These are phyloP conservation scores for Calonectria fujianensis DNA, from an alignment of 2,329 filamentous ascomycete genomes.

Conservation along the genomic window DNA sequence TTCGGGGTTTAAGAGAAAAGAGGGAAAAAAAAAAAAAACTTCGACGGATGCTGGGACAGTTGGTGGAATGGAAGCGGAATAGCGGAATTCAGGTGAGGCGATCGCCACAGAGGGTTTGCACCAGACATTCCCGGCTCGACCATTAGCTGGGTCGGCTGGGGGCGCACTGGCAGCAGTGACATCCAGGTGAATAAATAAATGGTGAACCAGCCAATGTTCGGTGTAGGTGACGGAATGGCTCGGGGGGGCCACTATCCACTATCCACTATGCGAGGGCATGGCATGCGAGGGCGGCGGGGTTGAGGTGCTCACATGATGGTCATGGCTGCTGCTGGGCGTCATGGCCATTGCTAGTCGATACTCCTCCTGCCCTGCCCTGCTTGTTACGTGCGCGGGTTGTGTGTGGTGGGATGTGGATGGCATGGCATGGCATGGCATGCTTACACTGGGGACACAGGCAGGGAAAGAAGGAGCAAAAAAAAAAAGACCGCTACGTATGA, in stretches of 20 bases:
- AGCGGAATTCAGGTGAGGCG: conserved; percentile 22
- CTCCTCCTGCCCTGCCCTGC: not conserved
- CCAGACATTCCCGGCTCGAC: conserved; percentile 4
- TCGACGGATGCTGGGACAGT: conserved; percentile 1
- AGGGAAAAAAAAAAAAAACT: conserved; percentile 11
- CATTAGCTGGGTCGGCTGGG: conserved; percentile 2
- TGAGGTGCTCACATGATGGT: conserved; percentile 50
- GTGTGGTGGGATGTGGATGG: conserved; percentile 7
- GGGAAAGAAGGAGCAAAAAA: not conserved
- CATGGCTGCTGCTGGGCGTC: conserved; percentile 45
- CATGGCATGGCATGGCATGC: conserved; percentile 1
- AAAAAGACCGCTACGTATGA: not conserved
- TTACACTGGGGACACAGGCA: conserved; percentile 12
- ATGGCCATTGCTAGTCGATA: conserved; percentile 42
- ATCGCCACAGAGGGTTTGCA: conserved; percentile 19
- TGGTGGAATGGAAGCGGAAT: conserved; percentile 18
- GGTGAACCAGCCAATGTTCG: conserved; percentile 8
- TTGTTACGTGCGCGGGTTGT: conserved; percentile 7
- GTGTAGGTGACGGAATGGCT: conserved; percentile 45
- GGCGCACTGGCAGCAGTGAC: conserved; percentile 9
- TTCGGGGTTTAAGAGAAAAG: not conserved
- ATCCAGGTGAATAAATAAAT: not conserved
- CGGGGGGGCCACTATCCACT: conserved; percentile 25
- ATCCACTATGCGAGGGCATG: conserved; percentile 7
- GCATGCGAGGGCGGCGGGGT: conserved; percentile 36